These are phyloP conservation scores for Santalum album DNA, from an alignment of 164 flowering plant genomes.

Conservation along the genomic window DNA sequence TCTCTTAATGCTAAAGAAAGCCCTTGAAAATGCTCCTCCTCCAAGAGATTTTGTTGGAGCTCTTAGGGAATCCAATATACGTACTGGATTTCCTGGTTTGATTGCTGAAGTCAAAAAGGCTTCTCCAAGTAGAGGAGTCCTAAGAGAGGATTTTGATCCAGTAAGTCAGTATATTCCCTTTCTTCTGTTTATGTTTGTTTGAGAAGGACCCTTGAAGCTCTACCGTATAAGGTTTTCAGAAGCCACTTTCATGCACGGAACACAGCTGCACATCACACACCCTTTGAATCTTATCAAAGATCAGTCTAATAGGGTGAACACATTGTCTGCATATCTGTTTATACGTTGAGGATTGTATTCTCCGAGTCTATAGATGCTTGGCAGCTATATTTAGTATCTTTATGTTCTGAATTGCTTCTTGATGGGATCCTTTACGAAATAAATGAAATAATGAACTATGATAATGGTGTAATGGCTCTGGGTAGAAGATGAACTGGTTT, in stretches of 20 bases:
- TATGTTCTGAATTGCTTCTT: not conserved
- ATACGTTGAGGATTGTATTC: not conserved
- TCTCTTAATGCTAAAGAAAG: conserved; percentile 33
- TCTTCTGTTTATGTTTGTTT: too few species aligned
- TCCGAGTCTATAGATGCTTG: not conserved
- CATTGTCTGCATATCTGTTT: too few species aligned
- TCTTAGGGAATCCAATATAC: conserved; percentile 48
- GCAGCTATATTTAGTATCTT: not conserved
- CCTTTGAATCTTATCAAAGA: too few species aligned
- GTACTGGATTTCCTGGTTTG: conserved; percentile 82
- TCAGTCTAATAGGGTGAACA: too few species aligned
- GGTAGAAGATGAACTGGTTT: too few species aligned
- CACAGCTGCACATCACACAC: too few species aligned
- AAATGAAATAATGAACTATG: too few species aligned
- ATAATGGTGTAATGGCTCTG: not conserved
- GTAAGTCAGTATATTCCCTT: conserved; percentile 24
- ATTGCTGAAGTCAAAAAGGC: conserved; percentile 99
- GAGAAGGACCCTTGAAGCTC: too few species aligned
- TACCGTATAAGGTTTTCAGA: too few species aligned
- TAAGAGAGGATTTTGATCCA: conserved; percentile 90
- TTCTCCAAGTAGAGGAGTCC: conserved; percentile 91
- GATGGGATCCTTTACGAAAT: not conserved
- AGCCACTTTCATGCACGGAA: too few species aligned
- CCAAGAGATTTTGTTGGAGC: conserved; percentile 82
- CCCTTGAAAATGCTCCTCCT: conserved; percentile 56